Evolutionary conservation across 176 grass and related monocot species (phyloP).

Genomic region (Musa troglodytarum): DNA sequence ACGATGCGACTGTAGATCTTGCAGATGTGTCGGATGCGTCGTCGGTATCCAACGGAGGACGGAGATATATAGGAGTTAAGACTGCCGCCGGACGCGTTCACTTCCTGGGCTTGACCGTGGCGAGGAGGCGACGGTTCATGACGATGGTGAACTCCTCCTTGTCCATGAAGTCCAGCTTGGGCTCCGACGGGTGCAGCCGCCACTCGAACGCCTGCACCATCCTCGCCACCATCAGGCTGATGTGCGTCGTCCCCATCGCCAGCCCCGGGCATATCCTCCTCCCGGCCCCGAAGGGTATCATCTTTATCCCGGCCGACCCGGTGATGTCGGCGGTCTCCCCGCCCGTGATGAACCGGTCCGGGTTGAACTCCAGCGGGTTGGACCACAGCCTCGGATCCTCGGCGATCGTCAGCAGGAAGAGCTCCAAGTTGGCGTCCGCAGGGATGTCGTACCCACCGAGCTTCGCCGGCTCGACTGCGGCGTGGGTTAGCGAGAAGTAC

Average conservation of each 20-base stretch:
- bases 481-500: constrained; percentile 84
- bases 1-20: too few species aligned
- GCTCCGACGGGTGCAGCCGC: constrained; percentile 59
- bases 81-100: neutral
- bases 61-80: too few species aligned
- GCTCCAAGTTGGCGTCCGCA: constrained; percentile 65
- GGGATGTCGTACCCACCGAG: constrained; percentile 75
- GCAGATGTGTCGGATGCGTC: too few species aligned
- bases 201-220: constrained; percentile 96
- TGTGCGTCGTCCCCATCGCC: constrained; percentile 77
- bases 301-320: constrained; percentile 66
- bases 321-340: constrained; percentile 85
- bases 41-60: too few species aligned
- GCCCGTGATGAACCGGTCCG: constrained; percentile 65
- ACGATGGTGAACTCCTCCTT: constrained; percentile 95
- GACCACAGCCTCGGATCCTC: constrained; percentile 76
- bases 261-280: constrained; percentile 79
- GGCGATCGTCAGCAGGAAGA: constrained; percentile 65
- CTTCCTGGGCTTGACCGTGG: constrained; percentile 50
- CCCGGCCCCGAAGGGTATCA: constrained; percentile 86
- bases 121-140: constrained; percentile 60
- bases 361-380: constrained; percentile 61
- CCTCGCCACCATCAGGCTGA: constrained; percentile 68
- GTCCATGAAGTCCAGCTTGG: constrained; percentile 69
- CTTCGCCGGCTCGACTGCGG: constrained; percentile 37